These are phyloP conservation scores for Mycosarcoma maydis DNA, from an alignment of 1,284 basidiomycete species.

Conservation along the genomic window DNA sequence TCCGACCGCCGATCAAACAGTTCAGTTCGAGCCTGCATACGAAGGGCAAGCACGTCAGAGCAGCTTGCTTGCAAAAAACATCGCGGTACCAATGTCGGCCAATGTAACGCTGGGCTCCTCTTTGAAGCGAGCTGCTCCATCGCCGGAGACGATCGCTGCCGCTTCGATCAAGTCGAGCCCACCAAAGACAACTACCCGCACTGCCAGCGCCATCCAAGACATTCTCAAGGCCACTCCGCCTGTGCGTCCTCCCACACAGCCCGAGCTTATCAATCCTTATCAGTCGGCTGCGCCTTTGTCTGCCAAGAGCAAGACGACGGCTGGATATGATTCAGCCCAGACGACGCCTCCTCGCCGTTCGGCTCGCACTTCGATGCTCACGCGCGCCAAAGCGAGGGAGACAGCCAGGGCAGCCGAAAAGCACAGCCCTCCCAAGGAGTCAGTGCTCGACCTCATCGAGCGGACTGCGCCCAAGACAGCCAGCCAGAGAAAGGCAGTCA, in stretches of 20 bases:
- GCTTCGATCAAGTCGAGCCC: slow-evolving; percentile 10
- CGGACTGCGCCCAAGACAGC: slow-evolving; percentile 48
- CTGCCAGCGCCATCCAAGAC: slow-evolving; percentile 51
- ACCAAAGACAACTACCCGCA: slow-evolving; percentile 36
- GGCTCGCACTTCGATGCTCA: slow-evolving; percentile 39
- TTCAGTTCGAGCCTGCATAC: slow-evolving; percentile 30
- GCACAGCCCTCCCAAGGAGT: slow-evolving; percentile 42
- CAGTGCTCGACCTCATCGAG: slow-evolving; percentile 57
- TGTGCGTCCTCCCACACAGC: slow-evolving; percentile 38
- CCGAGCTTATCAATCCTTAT: slow-evolving; percentile 62
- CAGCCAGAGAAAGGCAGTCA: slow-evolving; percentile 18
- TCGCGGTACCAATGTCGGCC: slow-evolving; percentile 8
- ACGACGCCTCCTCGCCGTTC: slow-evolving; percentile 21
- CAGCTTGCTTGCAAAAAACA: slow-evolving; percentile 34
- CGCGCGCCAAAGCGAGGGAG: slow-evolving; percentile 54
- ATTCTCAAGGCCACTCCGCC: slow-evolving; percentile 53
- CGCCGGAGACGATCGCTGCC: slow-evolving; percentile 9
- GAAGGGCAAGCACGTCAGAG: slow-evolving; percentile 32
- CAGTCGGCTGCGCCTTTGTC: slow-evolving; percentile 40
- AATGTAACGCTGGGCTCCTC: slow-evolving; percentile 5
- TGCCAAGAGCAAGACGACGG: slow-evolving; percentile 17
- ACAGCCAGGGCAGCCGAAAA: slow-evolving; percentile 31
- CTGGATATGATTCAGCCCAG: background rate
- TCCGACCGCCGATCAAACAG: slow-evolving; percentile 9
- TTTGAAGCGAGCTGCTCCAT: slow-evolving; percentile 37